phyloP scores from a whole-genome alignment of 2,329 filamentous ascomycete species.

The Epichloe uncinata region DNA sequence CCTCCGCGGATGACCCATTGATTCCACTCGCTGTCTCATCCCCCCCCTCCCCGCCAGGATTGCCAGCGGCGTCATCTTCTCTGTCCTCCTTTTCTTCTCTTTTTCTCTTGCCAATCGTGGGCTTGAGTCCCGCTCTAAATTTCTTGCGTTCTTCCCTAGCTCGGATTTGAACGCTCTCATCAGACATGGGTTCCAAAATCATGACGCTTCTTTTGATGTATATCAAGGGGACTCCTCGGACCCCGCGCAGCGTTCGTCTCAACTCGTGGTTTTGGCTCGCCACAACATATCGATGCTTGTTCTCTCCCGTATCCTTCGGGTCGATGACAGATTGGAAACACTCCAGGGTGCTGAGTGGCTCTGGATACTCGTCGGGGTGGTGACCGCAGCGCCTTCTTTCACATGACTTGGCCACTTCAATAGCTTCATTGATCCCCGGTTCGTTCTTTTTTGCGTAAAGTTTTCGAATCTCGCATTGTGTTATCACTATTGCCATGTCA shows the following conservation, averaged over 20 bases:
- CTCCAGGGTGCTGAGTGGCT: slow-evolving; percentile 55
- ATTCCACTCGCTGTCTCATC: slow-evolving; percentile 9
- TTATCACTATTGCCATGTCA: slow-evolving; percentile 47
- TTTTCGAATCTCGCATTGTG: slow-evolving; percentile 68
- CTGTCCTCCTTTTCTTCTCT: slow-evolving; percentile 27
- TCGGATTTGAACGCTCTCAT: slow-evolving; percentile 47
- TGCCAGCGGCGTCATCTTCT: slow-evolving; percentile 18
- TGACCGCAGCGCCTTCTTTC: slow-evolving; percentile 71
- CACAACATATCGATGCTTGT: slow-evolving; percentile 69
- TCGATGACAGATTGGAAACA: slow-evolving; percentile 68
- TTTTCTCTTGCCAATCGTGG: slow-evolving; percentile 35
- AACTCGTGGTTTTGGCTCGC: slow-evolving; percentile 58
- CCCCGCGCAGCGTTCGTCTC: slow-evolving; percentile 47
- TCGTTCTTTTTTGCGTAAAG: slow-evolving; percentile 52
- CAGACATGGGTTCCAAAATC: slow-evolving; percentile 58
- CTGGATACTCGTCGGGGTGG: slow-evolving; percentile 55
- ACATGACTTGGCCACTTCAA: slow-evolving; percentile 60
- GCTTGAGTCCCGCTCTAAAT: slow-evolving; percentile 56
- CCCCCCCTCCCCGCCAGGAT: slow-evolving; percentile 23
- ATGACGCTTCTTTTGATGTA: slow-evolving; percentile 72
- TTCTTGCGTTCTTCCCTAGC: slow-evolving; percentile 61
- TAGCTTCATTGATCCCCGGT: slow-evolving; percentile 42
- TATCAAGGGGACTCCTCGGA: slow-evolving; percentile 61
- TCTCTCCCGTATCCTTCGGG: slow-evolving; percentile 54
- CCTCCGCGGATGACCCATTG: slow-evolving; percentile 8